These are phyloP conservation scores for Dinochytrium kinnereticum DNA, from an alignment of 371 early-diverging fungal species.

Conservation along the genomic window DNA sequence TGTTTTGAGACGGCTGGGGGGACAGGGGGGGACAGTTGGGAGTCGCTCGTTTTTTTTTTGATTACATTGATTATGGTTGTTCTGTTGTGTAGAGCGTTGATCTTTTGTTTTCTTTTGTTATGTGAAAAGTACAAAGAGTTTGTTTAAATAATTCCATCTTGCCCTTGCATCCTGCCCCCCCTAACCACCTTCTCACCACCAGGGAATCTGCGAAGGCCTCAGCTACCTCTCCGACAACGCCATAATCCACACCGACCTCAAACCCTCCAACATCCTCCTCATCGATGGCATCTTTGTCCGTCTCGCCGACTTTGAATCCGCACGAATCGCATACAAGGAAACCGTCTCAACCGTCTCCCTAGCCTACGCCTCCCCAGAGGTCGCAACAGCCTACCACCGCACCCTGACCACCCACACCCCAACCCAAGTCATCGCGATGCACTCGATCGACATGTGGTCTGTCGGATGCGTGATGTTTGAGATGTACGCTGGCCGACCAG, in stretches of 20 bases:
- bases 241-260: constrained; percentile 28
- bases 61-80: no score
- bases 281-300: constrained; percentile 19
- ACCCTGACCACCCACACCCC: no score
- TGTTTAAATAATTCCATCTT: no score
- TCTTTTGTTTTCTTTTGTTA: not conserved
- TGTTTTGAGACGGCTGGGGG: no score
- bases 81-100: no score
- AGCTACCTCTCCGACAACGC: constrained; percentile 12
- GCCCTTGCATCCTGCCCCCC: no score
- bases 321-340: constrained; percentile 6
- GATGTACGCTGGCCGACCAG: constrained; percentile 17
- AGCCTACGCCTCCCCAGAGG: constrained; percentile 20
- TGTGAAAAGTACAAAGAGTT: not conserved
- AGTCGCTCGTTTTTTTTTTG: no score
- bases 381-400: not conserved
- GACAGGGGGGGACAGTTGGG: no score
- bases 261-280: constrained; percentile 23
- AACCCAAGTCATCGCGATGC: constrained; percentile 2
- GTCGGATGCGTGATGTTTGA: constrained; percentile 24
- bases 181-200: no score
- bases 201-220: constrained; percentile 21
- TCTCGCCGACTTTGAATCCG: constrained; percentile 21
- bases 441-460: constrained; percentile 17
- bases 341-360: constrained; percentile 13